phyloP scores from a whole-genome alignment of 2,329 filamentous ascomycete genomes.

The Microsporum audouinii region DNA sequence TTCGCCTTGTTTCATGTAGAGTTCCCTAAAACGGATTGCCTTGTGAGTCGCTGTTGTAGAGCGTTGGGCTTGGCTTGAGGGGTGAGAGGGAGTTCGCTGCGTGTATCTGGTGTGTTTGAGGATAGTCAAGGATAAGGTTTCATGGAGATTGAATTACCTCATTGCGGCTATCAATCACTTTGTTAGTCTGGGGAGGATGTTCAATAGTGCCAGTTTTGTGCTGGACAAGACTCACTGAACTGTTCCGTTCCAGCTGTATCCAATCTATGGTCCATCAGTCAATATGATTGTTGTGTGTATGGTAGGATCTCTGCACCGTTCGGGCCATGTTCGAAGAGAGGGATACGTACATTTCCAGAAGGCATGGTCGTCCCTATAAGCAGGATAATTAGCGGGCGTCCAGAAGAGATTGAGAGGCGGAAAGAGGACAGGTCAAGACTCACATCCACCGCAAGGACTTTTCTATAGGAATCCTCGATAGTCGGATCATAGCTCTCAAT shows the following conservation, averaged over 20 bases:
- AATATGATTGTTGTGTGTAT: slow-evolving; percentile 2
- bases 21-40: slow-evolving; percentile 43
- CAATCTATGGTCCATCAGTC: slow-evolving; percentile 41
- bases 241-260: slow-evolving; percentile 88
- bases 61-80: neutral
- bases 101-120: neutral
- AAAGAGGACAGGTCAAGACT: slow-evolving; percentile 30
- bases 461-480: slow-evolving; percentile 78
- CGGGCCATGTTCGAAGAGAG: neutral
- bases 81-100: neutral
- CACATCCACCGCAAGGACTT: slow-evolving; percentile 83
- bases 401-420: slow-evolving; percentile 1
- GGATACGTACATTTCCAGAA: slow-evolving; percentile 67
- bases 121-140: neutral
- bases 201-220: neutral
- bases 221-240: slow-evolving; percentile 56
- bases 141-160: slow-evolving; percentile 35
- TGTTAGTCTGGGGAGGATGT: neutral
- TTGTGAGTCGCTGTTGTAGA: neutral
- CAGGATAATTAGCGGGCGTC: slow-evolving; percentile 19
- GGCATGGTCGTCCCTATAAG: slow-evolving; percentile 66
- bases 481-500: slow-evolving; percentile 85
- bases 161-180: slow-evolving; percentile 39
- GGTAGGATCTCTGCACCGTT: neutral
- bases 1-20: slow-evolving; percentile 90